Evolutionary conservation across 805 yeast species (phyloP), one percentile per base, ranked within the genome.

Genomic region (Saturnispora serradocipensis): DNA sequence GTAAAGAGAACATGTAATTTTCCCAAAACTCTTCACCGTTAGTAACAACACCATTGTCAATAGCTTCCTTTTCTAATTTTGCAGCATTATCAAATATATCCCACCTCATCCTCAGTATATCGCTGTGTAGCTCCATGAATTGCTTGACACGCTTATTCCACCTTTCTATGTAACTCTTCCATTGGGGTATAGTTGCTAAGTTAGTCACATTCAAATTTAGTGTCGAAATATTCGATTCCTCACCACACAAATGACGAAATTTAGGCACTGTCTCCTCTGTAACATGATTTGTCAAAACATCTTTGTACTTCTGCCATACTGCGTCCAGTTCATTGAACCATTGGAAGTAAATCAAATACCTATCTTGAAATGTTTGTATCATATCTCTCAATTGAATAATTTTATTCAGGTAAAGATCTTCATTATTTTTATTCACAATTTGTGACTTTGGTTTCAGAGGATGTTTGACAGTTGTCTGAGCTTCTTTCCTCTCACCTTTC

Each of bases 11-110:
- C 15, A 46, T n/a, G n/a, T 42, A 48, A 18, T 22, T 30, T 22
- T 47, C 45, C 50, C 50, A 47, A 47, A 47, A 39, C 20, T 47
- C 30, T 32, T 47, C 50, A 13, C 45, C 50, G 22, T 15, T 28
- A 3, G 30, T 28, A 39, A 40, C 44, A 18, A 47, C 13, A n/a
- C 45, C 45, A 9, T 9, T 39, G n/a, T 39, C 30, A n/a, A 47
- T 28, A 9, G 45, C 50, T 16, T 47, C 39, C n/a, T 16, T 32
- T 32, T 47, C 50, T 15, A 47, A 13, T 7, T 16, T 18, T 4
- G 43, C 24, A 15, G 30, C 18, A 20, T 39, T 28, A 7, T 47
- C 28, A 30, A 47, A 47, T 16, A 47, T 40, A 28, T 47, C 50
- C 50, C 50, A 47, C 16, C 50, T 39, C 45, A 47, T 47, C 11